Percentiles rank a stretch among this genome's conserved stretches.
Evolutionary conservation across 2,329 filamentous ascomycete species (phyloP).

Genomic region (Didymellaceae sp.): DNA sequence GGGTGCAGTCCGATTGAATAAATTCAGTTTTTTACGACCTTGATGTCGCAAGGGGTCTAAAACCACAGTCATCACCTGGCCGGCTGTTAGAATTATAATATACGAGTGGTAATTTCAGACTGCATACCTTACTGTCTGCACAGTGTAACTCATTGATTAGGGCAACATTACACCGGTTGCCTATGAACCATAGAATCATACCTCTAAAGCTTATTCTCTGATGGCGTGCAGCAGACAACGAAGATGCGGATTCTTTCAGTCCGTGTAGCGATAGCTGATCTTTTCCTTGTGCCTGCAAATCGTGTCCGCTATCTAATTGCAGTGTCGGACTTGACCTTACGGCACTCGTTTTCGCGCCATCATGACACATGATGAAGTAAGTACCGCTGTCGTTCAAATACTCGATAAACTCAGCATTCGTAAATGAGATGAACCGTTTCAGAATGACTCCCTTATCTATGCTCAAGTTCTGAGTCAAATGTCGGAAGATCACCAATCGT

Average conservation of each 20-base stretch:
- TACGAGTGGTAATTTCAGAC: slow-evolving; percentile 30
- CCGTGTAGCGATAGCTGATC: slow-evolving; percentile 31
- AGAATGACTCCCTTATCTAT: slow-evolving; percentile 50
- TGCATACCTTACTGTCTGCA: slow-evolving; percentile 65
- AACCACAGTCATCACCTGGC: no score
- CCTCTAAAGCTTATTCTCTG: no score
- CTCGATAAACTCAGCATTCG: slow-evolving; percentile 59
- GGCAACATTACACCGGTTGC: slow-evolving; percentile 67
- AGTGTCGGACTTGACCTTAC: no score
- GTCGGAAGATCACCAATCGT: slow-evolving; percentile 68
- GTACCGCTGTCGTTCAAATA: slow-evolving; percentile 59
- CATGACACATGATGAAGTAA: slow-evolving; percentile 75
- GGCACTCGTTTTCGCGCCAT: no score
- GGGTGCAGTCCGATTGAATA: no score
- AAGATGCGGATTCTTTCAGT: slow-evolving; percentile 50
- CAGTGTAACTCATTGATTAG: slow-evolving; percentile 70
- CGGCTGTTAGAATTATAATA: slow-evolving; percentile 26
- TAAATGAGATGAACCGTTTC: slow-evolving; percentile 57
- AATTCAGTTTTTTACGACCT: no score
- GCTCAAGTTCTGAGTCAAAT: slow-evolving; percentile 60
- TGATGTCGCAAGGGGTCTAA: no score
- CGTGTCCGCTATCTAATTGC: no score
- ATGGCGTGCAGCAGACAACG: slow-evolving; percentile 62
- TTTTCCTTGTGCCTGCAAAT: no score
- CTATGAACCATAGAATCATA: no score